Evolutionary conservation across 169 alveolate species (phyloP), one percentile per base, ranked within the genome.

Genomic region (Theileria luwenshuni): DNA sequence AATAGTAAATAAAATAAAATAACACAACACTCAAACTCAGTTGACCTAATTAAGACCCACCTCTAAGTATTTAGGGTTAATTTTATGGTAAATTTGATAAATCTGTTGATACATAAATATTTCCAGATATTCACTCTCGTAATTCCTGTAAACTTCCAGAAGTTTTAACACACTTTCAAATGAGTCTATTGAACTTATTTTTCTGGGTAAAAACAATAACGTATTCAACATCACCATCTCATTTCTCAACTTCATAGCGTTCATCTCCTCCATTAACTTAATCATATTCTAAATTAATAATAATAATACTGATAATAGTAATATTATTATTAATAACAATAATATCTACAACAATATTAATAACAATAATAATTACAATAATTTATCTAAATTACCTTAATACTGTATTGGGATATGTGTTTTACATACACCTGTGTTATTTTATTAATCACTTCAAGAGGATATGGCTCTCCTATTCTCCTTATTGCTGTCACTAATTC

Each of bases 11-110:
- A n/a, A n/a, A n/a, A n/a, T n/a, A n/a, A n/a, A n/a, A n/a, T n/a
- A n/a, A n/a, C n/a, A n/a, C n/a, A n/a, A n/a, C n/a, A n/a, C n/a
- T n/a, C n/a, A n/a, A n/a, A n/a, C 17, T 38, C 45, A 38, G 17
- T 10, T 38, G 10, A 38, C 10, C 45, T 7, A 5, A 38, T 38
- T 38, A 7, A 23, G n/a, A 47, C 64, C 25, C 25, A 67, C 75
- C 3, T 47, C 7, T 13, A 32, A 32, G 73, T 65, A 74, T 7
- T 28, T 38, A 27, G 33, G 41, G 27, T 74, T 74, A 2, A 76
- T 27, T 30, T 76, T 76, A 74, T 76, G 45, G 30, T 54, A 74
- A 59, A 76, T 56, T 60, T 71, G 81, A 65, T 68, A 2, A 12
- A 71, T 56, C 49, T 71, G 75, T 52, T 79, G 74, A 2, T 60